Conservation (phyloP, 352 stramenopile genomes). For the Globisporangium ultimum region DNA sequence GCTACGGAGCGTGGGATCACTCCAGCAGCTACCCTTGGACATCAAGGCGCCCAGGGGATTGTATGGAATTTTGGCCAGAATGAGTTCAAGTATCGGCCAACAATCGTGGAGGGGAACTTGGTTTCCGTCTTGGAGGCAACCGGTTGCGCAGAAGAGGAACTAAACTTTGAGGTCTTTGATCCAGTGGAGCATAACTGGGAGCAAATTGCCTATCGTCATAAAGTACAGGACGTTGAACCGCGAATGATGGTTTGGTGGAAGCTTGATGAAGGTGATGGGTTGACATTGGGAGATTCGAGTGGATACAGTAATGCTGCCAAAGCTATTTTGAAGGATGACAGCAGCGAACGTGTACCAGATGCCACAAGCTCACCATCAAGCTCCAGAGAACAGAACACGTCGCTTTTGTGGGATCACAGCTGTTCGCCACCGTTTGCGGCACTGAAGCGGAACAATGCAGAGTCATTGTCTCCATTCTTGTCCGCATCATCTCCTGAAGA, state of each 20-base stretch:
- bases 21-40: constrained; percentile 40
- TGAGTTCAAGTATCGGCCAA: constrained; percentile 47
- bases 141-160: constrained; percentile 18
- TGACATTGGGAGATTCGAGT: constrained; percentile 35
- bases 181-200: constrained; percentile 45
- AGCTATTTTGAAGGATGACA: neutral
- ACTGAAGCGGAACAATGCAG: constrained; percentile 21
- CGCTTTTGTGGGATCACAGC: constrained; percentile 8
- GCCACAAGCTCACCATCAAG: constrained; percentile 5
- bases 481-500: neutral
- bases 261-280: constrained; percentile 46
- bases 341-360: neutral
- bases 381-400: neutral
- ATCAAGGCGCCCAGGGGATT: constrained; percentile 53
- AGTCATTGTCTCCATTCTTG: constrained; percentile 26
- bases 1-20: constrained; percentile 5
- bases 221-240: constrained; percentile 52
- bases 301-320: constrained; percentile 16
- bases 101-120: constrained; percentile 10
- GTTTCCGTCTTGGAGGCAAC: constrained; percentile 34
- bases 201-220: constrained; percentile 54
- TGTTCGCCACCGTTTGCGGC: constrained; percentile 22
- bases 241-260: constrained; percentile 56
- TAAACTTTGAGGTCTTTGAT: constrained; percentile 66
- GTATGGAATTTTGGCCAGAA: constrained; percentile 73